A percentile compares a stretch with the other conserved stretches of the same genome.
Conservation (phyloP, 495 filamentous ascomycete species). For the Xylaria intraflava region DNA sequence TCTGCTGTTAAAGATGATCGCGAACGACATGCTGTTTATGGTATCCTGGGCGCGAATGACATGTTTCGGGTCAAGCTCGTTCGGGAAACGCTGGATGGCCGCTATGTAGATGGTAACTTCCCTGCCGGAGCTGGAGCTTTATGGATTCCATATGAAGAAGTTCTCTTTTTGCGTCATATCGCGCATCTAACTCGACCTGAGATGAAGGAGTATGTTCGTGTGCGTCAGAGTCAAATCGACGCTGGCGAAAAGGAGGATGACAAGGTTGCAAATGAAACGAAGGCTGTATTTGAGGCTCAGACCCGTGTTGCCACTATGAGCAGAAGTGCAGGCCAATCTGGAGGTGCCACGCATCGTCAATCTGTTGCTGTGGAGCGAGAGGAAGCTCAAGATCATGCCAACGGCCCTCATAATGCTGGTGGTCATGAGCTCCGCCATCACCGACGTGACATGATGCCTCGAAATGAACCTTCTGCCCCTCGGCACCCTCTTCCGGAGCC, state of each 20-base stretch:
- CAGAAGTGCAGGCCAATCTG: conserved; percentile 5
- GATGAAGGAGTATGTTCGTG: conserved; percentile 49
- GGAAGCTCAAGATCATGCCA: conserved; percentile 12
- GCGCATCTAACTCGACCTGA: conserved; percentile 37
- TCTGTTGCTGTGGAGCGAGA: conserved; percentile 1
- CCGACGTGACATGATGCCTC: conserved; percentile 19
- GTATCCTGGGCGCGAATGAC: conserved; percentile 46
- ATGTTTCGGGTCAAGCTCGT: conserved; percentile 50
- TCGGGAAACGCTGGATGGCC: conserved; percentile 44
- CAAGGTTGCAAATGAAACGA: conserved; percentile 39
- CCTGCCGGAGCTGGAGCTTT: conserved; percentile 45
- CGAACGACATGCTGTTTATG: conserved; percentile 47
- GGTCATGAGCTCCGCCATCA: conserved; percentile 25
- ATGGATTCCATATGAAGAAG: conserved; percentile 51
- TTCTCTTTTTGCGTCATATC: conserved; percentile 43
- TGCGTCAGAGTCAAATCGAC: conserved; percentile 45
- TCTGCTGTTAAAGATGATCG: conserved; percentile 30
- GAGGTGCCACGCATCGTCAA: conserved; percentile 3
- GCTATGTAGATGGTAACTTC: conserved; percentile 42
- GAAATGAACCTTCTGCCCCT: conserved; percentile 6
- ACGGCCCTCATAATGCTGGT: not conserved
- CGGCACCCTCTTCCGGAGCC: conserved; percentile 20
- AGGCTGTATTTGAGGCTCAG: conserved; percentile 43
- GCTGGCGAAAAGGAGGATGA: conserved; percentile 38
- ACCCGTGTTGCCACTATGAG: conserved; percentile 22